Conservation (phyloP, 179 eudicot species). For the Beta macrorhiza region DNA sequence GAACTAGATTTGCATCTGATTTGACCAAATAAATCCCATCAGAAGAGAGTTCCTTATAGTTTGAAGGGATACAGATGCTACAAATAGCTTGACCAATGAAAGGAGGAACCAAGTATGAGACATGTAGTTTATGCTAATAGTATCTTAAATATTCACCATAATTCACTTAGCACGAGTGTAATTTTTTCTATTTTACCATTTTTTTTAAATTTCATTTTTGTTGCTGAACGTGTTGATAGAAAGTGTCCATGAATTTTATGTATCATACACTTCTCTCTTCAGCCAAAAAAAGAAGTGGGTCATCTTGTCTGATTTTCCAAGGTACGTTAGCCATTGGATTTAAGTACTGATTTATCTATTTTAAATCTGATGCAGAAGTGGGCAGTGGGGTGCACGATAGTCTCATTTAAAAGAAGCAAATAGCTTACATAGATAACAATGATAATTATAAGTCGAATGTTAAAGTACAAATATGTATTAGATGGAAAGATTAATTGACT, state of each 20-base stretch:
- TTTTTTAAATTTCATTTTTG: no score
- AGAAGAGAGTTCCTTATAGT: no score
- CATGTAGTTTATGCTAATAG: no score
- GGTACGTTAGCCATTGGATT: neutral
- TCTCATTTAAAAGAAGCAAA: conserved; percentile 15
- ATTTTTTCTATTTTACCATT: neutral
- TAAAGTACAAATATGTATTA: conserved; percentile 5
- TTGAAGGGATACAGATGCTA: no score
- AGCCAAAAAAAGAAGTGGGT: neutral
- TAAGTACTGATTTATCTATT: neutral
- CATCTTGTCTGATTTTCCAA: neutral
- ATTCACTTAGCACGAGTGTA: neutral
- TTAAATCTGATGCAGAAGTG: neutral
- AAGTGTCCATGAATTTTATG: neutral
- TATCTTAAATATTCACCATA: no score
- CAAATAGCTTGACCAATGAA: no score
- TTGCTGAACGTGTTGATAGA: neutral
- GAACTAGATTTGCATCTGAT: no score
- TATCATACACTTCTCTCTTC: neutral
- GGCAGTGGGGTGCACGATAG: neutral
- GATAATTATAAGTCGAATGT: neutral
- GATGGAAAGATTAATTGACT: conserved; percentile 6
- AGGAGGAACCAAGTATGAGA: no score
- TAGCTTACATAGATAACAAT: neutral
- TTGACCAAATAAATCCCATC: no score